Evolutionary conservation across 2,329 filamentous ascomycete species (phyloP), one percentile per base, ranked within the genome.

Genomic region (Ceratocystis ficicola): DNA sequence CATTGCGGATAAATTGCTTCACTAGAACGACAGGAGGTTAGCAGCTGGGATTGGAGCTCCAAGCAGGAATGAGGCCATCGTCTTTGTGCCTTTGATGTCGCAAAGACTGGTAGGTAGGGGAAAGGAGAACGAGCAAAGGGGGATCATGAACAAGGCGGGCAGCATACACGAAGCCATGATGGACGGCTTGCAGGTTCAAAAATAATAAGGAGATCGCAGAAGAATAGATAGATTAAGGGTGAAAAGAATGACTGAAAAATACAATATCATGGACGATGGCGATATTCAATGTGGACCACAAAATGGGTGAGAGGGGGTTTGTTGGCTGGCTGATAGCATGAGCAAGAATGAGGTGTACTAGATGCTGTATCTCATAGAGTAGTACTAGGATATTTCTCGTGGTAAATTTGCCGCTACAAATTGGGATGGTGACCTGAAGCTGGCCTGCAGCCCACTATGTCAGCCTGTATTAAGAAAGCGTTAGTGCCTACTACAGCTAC

Each of bases 1-100:
- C 94, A 78, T 96, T 97, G 75, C 94, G 92, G 77, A 99, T 99
- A 79, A 99, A 99, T 79, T 97, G 94, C 80, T 99, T 99, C 76
- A 99, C 94, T 97, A 74, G 68, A 70, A 12, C 46, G 46, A 25
- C 28, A 44, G 10, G 7, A 46, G 28, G 3, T 30, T 28, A 28
- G 46, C 20, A 12, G 25, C 32, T 32, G 15, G 41, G 3, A 50
- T 15, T 20, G n/a, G 8, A 22, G 22, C 25, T 20, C 36, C 17
- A 10, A 28, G 10, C 48, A 15, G 10, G 48, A 28, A 22, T 28
- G 8, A 28, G 48, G 1, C 7, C 15, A 61, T 48, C 32, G 32
- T 60, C 46, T 6, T 52, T 32, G 62, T 48, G 36, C n/a, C n/a
- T 48, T 25, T 20, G n/a, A 64, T 25, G n/a, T 65, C 50, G 63